Evolutionary conservation across 768 basidiomycete species (phyloP).

Genomic region (Agrocybe praecox): DNA sequence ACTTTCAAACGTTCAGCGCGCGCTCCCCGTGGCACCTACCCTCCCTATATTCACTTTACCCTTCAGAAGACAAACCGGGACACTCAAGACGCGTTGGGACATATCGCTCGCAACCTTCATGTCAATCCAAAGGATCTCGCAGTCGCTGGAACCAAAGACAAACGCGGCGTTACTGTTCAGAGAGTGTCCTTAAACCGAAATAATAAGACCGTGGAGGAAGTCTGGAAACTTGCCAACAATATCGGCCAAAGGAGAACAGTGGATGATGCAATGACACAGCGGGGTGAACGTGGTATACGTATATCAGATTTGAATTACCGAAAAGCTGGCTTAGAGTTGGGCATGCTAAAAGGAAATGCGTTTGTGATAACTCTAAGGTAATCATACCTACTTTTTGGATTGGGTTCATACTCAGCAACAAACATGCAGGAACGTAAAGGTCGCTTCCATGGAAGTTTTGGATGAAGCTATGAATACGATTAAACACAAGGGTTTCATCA

Average conservation of each 20-base stretch:
- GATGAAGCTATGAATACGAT: conserved; percentile 77
- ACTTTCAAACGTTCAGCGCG: conserved; percentile 31
- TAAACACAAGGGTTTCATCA: conserved; percentile 90
- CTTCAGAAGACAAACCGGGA: conserved; percentile 98
- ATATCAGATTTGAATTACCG: conserved; percentile 89
- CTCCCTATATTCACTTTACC: conserved; percentile 94
- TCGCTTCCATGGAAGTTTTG: conserved; percentile 70
- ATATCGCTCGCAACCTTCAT: conserved; percentile 79
- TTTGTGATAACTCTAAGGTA: conserved; percentile 95
- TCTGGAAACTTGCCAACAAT: conserved; percentile 84
- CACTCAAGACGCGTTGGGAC: conserved; percentile 88
- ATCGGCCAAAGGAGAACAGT: conserved; percentile 56
- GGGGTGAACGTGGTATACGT: conserved; percentile 89
- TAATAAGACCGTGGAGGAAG: conserved; percentile 76
- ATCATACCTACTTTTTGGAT: conserved; percentile 14
- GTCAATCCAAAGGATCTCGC: conserved; percentile 79
- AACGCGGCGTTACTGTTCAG: conserved; percentile 95
- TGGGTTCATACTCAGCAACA: background rate
- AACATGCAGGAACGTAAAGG: conserved; percentile 75
- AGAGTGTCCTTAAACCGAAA: conserved; percentile 80
- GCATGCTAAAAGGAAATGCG: conserved; percentile 95
- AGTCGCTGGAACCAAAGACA: conserved; percentile 97
- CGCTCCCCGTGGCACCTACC: conserved; percentile 63
- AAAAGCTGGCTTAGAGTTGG: conserved; percentile 82
- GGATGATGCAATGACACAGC: conserved; percentile 60